Percentiles rank a stretch among this genome's conserved stretches.
Evolutionary conservation across 768 basidiomycete species (phyloP).

Genomic region (Rhizopogon vinicolor): DNA sequence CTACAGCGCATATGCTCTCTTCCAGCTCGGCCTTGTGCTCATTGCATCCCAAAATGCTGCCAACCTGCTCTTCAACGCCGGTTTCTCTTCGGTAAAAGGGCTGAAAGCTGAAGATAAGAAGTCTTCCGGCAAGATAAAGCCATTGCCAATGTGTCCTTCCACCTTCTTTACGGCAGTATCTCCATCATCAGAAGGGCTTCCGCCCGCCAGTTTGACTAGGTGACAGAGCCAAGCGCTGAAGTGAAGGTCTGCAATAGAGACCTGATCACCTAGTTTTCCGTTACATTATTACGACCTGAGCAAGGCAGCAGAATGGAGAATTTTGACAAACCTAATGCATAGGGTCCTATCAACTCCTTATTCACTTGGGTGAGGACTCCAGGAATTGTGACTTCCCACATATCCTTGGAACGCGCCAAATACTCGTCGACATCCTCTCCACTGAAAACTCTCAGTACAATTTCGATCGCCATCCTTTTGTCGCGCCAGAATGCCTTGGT

Average conservation of each 20-base stretch:
- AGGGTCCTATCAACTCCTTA: slow-evolving; percentile 61
- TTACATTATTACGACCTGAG: neutral
- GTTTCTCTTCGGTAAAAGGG: slow-evolving; percentile 14
- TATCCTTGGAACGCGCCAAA: slow-evolving; percentile 41
- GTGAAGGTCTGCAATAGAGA: slow-evolving; percentile 79
- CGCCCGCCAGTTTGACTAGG: slow-evolving; percentile 56
- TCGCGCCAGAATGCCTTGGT: slow-evolving; percentile 58
- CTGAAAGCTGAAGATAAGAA: slow-evolving; percentile 18
- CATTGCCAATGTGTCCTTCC: slow-evolving; percentile 46
- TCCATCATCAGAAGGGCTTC: slow-evolving; percentile 45
- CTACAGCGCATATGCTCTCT: slow-evolving; percentile 45
- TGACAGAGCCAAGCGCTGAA: slow-evolving; percentile 72
- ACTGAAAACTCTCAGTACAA: slow-evolving; percentile 42
- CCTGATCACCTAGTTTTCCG: slow-evolving; percentile 60
- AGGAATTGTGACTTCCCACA: slow-evolving; percentile 50
- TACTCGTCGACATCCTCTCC: slow-evolving; percentile 46
- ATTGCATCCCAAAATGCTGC: slow-evolving; percentile 69
- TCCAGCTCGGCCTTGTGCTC: slow-evolving; percentile 65
- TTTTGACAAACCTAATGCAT: slow-evolving; percentile 48
- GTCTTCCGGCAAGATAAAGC: slow-evolving; percentile 40
- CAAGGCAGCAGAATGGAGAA: neutral
- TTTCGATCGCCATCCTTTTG: slow-evolving; percentile 42
- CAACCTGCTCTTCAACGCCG: slow-evolving; percentile 47
- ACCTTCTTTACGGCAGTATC: slow-evolving; percentile 44
- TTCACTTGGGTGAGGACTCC: slow-evolving; percentile 43